Evolutionary conservation across 441 rosid species (phyloP).

Genomic region (Brassica hybrid): DNA sequence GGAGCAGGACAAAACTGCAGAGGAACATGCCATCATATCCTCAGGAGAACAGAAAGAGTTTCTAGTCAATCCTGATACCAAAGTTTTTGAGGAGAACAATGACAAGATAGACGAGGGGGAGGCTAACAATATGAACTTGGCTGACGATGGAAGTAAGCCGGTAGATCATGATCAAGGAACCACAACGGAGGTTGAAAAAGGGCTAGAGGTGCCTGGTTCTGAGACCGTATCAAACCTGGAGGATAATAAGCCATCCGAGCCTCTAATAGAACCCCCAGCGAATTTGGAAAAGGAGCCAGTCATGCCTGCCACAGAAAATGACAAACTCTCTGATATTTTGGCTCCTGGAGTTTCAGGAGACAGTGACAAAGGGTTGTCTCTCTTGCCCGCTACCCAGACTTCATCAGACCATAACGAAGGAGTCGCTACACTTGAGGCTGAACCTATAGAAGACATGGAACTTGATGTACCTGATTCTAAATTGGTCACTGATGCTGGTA

Average conservation of each 20-base stretch:
- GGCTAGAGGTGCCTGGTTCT: constrained; percentile 26
- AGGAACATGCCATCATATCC: too few species aligned
- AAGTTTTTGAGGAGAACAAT: constrained; percentile 29
- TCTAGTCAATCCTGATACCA: neutral
- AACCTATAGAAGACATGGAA: constrained; percentile 30
- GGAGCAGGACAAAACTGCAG: too few species aligned
- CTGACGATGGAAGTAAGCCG: constrained; percentile 21
- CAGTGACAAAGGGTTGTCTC: constrained; percentile 17
- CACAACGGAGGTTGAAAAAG: constrained; percentile 28
- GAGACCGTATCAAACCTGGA: constrained; percentile 23
- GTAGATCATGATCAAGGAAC: constrained; percentile 18
- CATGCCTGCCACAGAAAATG: constrained; percentile 28
- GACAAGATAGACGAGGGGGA: constrained; percentile 12
- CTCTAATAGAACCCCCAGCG: constrained; percentile 37
- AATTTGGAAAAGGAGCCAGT: constrained; percentile 39
- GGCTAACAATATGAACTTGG: constrained; percentile 14
- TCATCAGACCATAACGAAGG: constrained; percentile 30
- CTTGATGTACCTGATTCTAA: constrained; percentile 39
- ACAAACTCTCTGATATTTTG: constrained; percentile 28
- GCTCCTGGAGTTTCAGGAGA: constrained; percentile 26
- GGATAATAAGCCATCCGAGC: constrained; percentile 34
- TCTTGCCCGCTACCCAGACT: constrained; percentile 32
- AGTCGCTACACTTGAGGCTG: constrained; percentile 34
- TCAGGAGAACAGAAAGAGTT: neutral
- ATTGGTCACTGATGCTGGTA: constrained; percentile 26